Conservation (phyloP, 768 basidiomycete genomes). For the Amanita polypyramis region DNA sequence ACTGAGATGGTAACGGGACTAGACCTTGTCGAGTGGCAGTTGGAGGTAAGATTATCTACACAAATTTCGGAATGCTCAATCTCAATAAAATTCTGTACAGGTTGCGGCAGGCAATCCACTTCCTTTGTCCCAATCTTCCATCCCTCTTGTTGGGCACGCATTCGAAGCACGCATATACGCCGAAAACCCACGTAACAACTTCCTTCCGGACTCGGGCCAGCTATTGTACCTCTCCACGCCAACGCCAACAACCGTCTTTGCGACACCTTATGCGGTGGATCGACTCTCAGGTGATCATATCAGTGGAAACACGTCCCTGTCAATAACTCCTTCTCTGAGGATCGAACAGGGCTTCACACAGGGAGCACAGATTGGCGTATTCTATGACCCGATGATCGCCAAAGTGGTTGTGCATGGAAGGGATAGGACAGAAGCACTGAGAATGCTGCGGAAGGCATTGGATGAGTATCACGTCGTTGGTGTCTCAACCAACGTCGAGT, state of each 20-base stretch:
- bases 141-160: slow-evolving; percentile 85
- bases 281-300: slow-evolving; percentile 22
- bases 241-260: slow-evolving; percentile 57
- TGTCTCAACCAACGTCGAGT: slow-evolving; percentile 86
- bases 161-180: slow-evolving; percentile 96
- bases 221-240: slow-evolving; percentile 79
- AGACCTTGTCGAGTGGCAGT: slow-evolving; percentile 93
- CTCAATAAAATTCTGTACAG: slow-evolving; percentile 20
- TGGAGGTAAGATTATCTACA: slow-evolving; percentile 41
- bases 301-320: slow-evolving; percentile 16
- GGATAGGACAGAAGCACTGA: slow-evolving; percentile 75
- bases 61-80: neutral
- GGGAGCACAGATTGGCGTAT: slow-evolving; percentile 76
- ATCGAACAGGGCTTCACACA: slow-evolving; percentile 84
- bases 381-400: slow-evolving; percentile 88
- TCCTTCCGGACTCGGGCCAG: slow-evolving; percentile 83
- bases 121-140: slow-evolving; percentile 63
- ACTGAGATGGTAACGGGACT: slow-evolving; percentile 93
- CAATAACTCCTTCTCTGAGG: slow-evolving; percentile 55
- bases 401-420: slow-evolving; percentile 85
- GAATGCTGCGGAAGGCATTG: slow-evolving; percentile 69
- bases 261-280: slow-evolving; percentile 24
- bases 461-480: slow-evolving; percentile 89
- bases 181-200: slow-evolving; percentile 87
- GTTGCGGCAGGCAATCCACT: slow-evolving; percentile 85